Conservation (phyloP, 129 eudicot genomes). For the Chrysanthemum makinoi region DNA sequence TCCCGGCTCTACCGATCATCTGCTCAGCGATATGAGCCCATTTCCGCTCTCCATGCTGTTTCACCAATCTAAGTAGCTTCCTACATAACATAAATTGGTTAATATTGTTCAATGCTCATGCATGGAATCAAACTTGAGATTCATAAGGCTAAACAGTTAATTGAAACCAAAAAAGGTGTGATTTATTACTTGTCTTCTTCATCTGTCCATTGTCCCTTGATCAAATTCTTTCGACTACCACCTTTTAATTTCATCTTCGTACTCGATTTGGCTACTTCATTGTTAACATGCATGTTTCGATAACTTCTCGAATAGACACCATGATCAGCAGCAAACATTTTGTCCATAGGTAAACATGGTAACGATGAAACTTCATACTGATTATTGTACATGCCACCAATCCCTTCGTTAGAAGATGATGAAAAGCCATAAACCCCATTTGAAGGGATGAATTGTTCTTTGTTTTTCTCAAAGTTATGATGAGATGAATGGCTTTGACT, state of each 20-base stretch:
- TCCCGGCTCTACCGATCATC: conserved; percentile 60
- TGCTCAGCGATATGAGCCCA: conserved; percentile 69
- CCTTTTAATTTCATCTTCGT: conserved; percentile 29
- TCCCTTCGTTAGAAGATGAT: conserved; percentile 10
- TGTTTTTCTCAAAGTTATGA: conserved; percentile 30
- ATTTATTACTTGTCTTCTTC: conserved; percentile 62
- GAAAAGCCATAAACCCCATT: conserved; percentile 29
- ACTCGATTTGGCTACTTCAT: conserved; percentile 23
- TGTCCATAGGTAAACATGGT: conserved; percentile 23
- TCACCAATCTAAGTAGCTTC: conserved; percentile 48
- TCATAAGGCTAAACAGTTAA: background rate
- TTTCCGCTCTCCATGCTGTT: conserved; percentile 47
- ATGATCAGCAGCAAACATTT: conserved; percentile 13
- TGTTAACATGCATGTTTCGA: conserved; percentile 20
- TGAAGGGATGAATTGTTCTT: conserved; percentile 14
- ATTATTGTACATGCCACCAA: conserved; percentile 22
- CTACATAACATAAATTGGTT: conserved; percentile 35
- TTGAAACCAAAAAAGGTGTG: background rate
- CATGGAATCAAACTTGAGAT: background rate
- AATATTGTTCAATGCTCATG: conserved; percentile 11
- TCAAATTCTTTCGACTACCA: conserved; percentile 30
- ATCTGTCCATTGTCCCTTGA: conserved; percentile 76
- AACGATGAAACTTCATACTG: conserved; percentile 21
- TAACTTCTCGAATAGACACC: conserved; percentile 21
- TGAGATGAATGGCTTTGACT: conserved; percentile 29